Conservation (phyloP, 768 basidiomycete genomes). For the Mycena pura region DNA sequence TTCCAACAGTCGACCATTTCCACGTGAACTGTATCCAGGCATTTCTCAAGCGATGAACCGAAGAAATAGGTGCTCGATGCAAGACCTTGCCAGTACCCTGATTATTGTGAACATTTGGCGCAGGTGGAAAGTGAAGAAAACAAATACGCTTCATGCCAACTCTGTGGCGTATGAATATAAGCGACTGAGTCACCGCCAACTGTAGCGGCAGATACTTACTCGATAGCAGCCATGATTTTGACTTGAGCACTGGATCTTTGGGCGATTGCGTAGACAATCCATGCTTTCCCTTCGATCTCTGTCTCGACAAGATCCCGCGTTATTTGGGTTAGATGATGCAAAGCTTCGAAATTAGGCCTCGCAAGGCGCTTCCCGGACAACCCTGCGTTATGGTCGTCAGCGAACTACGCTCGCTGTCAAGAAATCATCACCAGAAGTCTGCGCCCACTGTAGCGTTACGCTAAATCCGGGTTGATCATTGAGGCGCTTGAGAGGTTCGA, state of each 20-base stretch:
- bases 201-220: not conserved
- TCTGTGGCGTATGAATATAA: not conserved
- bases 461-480: not conserved
- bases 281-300: not conserved
- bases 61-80: conserved; percentile 1
- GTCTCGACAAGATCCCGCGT: not conserved
- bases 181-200: not conserved
- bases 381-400: not conserved
- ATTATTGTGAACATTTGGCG: not conserved
- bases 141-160: conserved; percentile 9
- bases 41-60: not conserved
- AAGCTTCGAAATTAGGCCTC: not conserved
- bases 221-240: not conserved
- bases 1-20: conserved; percentile 11
- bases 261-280: conserved; percentile 1
- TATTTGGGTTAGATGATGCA: not conserved
- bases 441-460: not conserved
- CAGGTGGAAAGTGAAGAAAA: not conserved
- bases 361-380: not conserved
- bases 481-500: not conserved
- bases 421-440: not conserved
- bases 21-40: not conserved
- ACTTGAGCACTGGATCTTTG: not conserved
- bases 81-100: conserved; percentile 6
- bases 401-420: not conserved